Percentiles rank a stretch among this genome's conserved stretches.
These are phyloP conservation scores for Colletotrichum falcatum DNA, from an alignment of 2,329 filamentous ascomycete genomes.

Conservation along the genomic window DNA sequence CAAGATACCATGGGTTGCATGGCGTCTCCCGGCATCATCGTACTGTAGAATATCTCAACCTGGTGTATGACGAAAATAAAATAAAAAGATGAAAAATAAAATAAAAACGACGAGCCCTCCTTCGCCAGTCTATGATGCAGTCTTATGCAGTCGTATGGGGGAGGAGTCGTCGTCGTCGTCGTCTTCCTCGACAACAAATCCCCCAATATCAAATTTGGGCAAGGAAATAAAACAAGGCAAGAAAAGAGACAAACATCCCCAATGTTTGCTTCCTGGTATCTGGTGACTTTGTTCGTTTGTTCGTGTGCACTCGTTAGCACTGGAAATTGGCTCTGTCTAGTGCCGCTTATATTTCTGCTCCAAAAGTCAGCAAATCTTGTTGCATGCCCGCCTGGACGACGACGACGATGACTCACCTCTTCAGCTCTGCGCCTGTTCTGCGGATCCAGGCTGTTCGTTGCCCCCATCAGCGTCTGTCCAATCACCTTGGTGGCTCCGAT, in stretches of 20 bases:
- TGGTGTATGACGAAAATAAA: neutral
- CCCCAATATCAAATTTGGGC: neutral
- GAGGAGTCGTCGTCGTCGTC: neutral
- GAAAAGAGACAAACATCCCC: neutral
- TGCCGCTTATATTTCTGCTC: conserved; percentile 63
- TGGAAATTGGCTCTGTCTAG: conserved; percentile 43
- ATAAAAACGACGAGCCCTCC: conserved; percentile 29
- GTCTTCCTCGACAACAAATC: conserved; percentile 8
- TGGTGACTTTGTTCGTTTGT: conserved; percentile 12
- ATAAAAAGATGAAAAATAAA: neutral
- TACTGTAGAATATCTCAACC: neutral
- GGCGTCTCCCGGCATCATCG: neutral
- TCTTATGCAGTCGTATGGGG: conserved; percentile 34
- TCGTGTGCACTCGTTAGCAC: conserved; percentile 9
- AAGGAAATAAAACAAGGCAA: neutral
- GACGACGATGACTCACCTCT: conserved; percentile 93
- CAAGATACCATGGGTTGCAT: neutral
- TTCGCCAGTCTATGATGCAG: conserved; percentile 43
- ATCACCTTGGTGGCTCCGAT: conserved; percentile 92
- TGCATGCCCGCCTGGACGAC: conserved; percentile 3
- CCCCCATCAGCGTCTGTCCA: conserved; percentile 89
- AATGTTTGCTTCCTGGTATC: conserved; percentile 14
- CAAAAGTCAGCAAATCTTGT: conserved; percentile 35
- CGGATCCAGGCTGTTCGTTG: conserved; percentile 90
- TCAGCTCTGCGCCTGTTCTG: conserved; percentile 83